These are phyloP conservation scores for Hyaloperonospora brassicae DNA, from an alignment of 352 stramenopile species.

Conservation along the genomic window DNA sequence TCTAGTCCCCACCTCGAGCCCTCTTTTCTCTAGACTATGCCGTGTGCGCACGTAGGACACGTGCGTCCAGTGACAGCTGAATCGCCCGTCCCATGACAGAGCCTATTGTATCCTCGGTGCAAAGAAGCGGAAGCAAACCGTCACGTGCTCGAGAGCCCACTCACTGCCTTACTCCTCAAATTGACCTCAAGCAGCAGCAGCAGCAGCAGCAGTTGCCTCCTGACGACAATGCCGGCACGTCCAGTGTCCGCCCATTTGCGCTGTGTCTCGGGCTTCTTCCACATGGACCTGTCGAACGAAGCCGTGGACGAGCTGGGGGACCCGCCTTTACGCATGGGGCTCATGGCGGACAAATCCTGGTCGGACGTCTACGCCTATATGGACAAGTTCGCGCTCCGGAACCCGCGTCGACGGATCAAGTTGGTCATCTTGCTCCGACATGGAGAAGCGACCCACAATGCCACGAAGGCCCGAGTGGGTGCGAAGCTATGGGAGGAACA, in stretches of 20 bases:
- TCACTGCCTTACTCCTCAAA: too few species aligned
- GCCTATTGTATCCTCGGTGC: too few species aligned
- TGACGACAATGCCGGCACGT: constrained; percentile 1
- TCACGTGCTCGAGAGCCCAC: too few species aligned
- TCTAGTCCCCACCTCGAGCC: too few species aligned
- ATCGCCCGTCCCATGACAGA: too few species aligned
- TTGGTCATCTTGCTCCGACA: constrained; percentile 58
- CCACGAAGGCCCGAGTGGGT: constrained; percentile 48
- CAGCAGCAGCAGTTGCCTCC: too few species aligned
- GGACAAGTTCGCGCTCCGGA: constrained; percentile 18
- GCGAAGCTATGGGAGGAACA: constrained; percentile 41
- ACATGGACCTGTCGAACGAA: constrained; percentile 29
- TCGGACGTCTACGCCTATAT: constrained; percentile 33
- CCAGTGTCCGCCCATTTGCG: constrained; percentile 14
- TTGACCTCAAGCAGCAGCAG: too few species aligned
- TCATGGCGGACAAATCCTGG: constrained; percentile 38
- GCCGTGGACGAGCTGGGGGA: constrained; percentile 26
- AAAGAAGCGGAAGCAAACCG: background rate
- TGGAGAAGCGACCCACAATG: constrained; percentile 61
- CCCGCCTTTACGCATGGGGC: constrained; percentile 33
- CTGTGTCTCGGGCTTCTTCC: constrained; percentile 37
- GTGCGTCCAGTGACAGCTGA: too few species aligned
- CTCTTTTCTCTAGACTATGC: too few species aligned
- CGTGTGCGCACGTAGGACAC: too few species aligned
- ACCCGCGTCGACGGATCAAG: constrained; percentile 26